A percentile compares a stretch with the other conserved stretches of the same genome.
These are phyloP conservation scores for Mucor lusitanicus DNA, from an alignment of 371 early-diverging fungal genomes.

Conservation along the genomic window DNA sequence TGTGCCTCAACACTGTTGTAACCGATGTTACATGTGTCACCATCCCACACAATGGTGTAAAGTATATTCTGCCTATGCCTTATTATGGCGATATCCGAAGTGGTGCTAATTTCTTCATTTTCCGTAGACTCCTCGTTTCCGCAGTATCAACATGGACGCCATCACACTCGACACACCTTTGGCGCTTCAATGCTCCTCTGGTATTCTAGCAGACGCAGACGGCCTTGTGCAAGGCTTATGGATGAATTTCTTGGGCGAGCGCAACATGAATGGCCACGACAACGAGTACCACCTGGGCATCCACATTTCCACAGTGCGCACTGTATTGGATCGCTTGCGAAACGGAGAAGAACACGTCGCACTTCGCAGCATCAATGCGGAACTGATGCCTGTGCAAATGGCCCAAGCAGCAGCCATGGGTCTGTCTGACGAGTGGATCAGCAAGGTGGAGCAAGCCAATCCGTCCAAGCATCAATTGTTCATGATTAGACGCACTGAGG, in stretches of 20 bases:
- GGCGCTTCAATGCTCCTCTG: conserved; percentile 82
- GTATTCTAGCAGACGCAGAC: conserved; percentile 76
- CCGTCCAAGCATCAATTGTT: conserved; percentile 72
- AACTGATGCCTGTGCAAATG: conserved; percentile 75
- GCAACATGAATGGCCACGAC: conserved; percentile 67
- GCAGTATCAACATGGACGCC: conserved; percentile 79
- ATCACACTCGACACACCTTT: conserved; percentile 88
- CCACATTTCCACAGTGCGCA: conserved; percentile 58
- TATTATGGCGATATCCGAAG: not conserved
- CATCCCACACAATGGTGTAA: conserved; percentile 74
- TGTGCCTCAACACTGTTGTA: conserved; percentile 72
- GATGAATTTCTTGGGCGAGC: conserved; percentile 82
- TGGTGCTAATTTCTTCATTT: not conserved
- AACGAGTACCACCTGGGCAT: conserved; percentile 81
- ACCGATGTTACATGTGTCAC: conserved; percentile 80
- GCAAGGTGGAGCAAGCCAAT: conserved; percentile 71
- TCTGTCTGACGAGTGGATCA: conserved; percentile 73
- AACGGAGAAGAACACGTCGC: conserved; percentile 38
- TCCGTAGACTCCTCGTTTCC: conserved; percentile 79
- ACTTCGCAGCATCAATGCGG: conserved; percentile 70
- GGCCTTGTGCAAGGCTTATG: conserved; percentile 84
- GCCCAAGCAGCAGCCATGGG: conserved; percentile 83
- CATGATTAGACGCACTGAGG: conserved; percentile 71
- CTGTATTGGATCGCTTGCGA: conserved; percentile 54
- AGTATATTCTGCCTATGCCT: conserved; percentile 4